A percentile compares a stretch with the other conserved stretches of the same genome.
Conservation (phyloP, 352 stramenopile species). For the Paralagenidium karlingii region DNA sequence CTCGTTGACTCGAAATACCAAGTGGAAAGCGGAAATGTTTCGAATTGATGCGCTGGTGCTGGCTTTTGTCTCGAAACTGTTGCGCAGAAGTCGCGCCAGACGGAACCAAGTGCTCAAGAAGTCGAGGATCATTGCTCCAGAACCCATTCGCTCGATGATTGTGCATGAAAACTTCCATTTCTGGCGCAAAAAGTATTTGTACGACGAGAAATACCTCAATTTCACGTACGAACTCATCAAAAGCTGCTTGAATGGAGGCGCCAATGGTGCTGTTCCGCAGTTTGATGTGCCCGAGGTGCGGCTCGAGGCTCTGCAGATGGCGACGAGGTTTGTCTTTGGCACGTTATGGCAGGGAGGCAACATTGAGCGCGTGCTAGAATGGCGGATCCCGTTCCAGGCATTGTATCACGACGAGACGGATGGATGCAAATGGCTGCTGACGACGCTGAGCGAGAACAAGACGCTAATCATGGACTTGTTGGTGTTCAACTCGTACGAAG, state of each 20-base stretch:
- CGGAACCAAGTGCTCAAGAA: constrained; percentile 32
- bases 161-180: constrained; percentile 75
- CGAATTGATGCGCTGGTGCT: background rate
- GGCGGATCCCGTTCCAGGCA: constrained; percentile 44
- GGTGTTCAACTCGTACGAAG: constrained; percentile 42
- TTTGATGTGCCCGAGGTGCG: constrained; percentile 57
- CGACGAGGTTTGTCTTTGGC: constrained; percentile 78
- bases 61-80: constrained; percentile 26
- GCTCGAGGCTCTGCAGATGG: constrained; percentile 60
- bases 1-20: background rate
- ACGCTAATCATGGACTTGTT: constrained; percentile 59
- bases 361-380: constrained; percentile 56
- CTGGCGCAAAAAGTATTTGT: constrained; percentile 80
- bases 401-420: constrained; percentile 62
- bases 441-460: constrained; percentile 45
- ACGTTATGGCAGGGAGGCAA: constrained; percentile 77
- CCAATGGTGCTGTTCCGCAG: background rate
- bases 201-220: constrained; percentile 48
- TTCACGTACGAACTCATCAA: constrained; percentile 75
- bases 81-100: constrained; percentile 11
- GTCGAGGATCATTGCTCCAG: constrained; percentile 38
- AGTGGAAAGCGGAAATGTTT: too few relatives aligned
- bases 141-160: constrained; percentile 64
- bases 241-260: constrained; percentile 18
- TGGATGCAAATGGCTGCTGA: constrained; percentile 62